Percentiles rank a stretch among this genome's conserved stretches.
phyloP scores from a whole-genome alignment of 2,329 filamentous ascomycete genomes.

The Phialophora macrospora region DNA sequence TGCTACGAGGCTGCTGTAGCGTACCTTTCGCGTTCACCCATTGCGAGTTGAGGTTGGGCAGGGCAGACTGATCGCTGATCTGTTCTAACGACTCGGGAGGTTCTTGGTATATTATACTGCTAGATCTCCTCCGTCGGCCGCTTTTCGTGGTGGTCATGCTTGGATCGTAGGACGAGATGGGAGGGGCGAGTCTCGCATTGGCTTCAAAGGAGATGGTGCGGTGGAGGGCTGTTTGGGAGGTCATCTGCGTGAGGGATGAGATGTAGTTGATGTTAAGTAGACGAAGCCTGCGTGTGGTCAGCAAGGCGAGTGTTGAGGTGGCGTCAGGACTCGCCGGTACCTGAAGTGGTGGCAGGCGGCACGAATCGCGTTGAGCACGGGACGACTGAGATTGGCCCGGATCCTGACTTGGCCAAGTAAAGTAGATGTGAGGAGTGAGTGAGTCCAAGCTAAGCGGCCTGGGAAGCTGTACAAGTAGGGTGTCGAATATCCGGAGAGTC shows the following conservation, averaged over 20 bases:
- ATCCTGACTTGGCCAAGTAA: conserved; percentile 5
- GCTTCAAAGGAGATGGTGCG: conserved; percentile 91
- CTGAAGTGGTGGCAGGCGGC: conserved; percentile 12
- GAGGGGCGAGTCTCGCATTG: conserved; percentile 70
- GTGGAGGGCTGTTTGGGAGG: conserved; percentile 73
- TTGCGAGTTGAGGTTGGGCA: conserved; percentile 95
- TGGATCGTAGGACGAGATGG: conserved; percentile 55
- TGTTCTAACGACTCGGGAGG: conserved; percentile 96
- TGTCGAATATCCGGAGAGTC: conserved; percentile 18
- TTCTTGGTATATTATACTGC: conserved; percentile 98
- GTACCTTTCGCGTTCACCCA: conserved; percentile 99
- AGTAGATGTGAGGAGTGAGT: conserved; percentile 21
- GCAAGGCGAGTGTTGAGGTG: conserved; percentile 15
- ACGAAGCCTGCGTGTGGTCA: conserved; percentile 9
- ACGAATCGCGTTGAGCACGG: conserved; percentile 22
- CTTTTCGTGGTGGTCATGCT: conserved; percentile 67
- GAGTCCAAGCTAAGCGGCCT: conserved; percentile 15
- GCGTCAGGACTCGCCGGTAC: conserved; percentile 15
- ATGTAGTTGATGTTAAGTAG: background rate
- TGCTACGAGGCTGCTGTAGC: conserved; percentile 37
- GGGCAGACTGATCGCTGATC: conserved; percentile 90
- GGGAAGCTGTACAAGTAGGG: conserved; percentile 8
- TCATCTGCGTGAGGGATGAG: conserved; percentile 25
- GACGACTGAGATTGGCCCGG: conserved; percentile 23
- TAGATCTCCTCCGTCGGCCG: conserved; percentile 87